Conservation (phyloP, 768 basidiomycete genomes). For the Mycena albidolilacea region DNA sequence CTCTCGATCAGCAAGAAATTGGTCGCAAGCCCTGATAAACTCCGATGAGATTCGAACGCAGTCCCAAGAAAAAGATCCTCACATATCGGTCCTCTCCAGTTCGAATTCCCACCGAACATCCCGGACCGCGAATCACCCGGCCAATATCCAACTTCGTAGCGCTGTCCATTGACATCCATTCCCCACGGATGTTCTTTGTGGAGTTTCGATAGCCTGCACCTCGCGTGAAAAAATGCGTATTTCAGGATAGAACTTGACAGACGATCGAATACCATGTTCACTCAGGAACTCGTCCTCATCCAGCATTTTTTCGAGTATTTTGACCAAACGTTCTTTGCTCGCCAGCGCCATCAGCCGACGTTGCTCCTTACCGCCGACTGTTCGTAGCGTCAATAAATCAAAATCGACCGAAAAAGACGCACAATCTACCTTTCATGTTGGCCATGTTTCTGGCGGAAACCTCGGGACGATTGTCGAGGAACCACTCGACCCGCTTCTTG, state of each 20-base stretch:
- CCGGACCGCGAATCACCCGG: slow-evolving; percentile 97
- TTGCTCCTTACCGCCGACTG: slow-evolving; percentile 81
- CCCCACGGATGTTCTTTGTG: slow-evolving; percentile 96
- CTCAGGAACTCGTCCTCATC: slow-evolving; percentile 98
- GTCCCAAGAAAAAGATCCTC: slow-evolving; percentile 42
- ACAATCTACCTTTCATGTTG: slow-evolving; percentile 85
- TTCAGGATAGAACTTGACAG: slow-evolving; percentile 50
- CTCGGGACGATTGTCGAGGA: slow-evolving; percentile 92
- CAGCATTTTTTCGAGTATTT: slow-evolving; percentile 95
- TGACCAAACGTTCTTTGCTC: slow-evolving; percentile 90
- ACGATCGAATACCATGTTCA: slow-evolving; percentile 97
- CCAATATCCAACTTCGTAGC: slow-evolving; percentile 96
- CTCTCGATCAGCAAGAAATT: slow-evolving; percentile 97
- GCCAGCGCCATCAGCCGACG: slow-evolving; percentile 91
- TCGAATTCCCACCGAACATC: slow-evolving; percentile 99
- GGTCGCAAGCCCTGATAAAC: slow-evolving; percentile 85
- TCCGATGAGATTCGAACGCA: slow-evolving; percentile 14
- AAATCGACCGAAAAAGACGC: neutral
- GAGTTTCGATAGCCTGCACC: slow-evolving; percentile 82
- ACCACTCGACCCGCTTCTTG: slow-evolving; percentile 99
- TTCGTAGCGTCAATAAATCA: slow-evolving; percentile 12
- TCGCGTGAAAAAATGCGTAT: neutral
- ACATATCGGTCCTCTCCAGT: slow-evolving; percentile 96
- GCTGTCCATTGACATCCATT: slow-evolving; percentile 93
- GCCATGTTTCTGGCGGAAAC: slow-evolving; percentile 95